phyloP scores from a whole-genome alignment of 2,329 filamentous ascomycete species.

The Dendrostoma leiphaemia region DNA sequence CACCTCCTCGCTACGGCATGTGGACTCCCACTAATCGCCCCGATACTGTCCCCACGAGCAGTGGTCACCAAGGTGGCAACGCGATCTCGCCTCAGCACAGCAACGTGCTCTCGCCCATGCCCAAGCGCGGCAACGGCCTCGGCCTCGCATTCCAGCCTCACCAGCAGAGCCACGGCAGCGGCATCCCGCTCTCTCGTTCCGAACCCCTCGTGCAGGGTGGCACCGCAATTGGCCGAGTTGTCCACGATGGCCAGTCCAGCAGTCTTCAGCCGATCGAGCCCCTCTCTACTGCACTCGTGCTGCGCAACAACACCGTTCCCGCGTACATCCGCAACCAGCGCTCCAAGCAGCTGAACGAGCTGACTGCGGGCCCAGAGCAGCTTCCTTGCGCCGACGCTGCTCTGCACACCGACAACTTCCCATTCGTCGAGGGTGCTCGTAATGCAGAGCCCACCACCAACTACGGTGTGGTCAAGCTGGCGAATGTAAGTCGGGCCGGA shows the following conservation, averaged over 20 bases:
- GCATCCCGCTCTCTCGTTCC: not conserved
- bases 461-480: constrained; percentile 47
- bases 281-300: constrained; percentile 1
- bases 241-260: not conserved
- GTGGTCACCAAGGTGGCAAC: not conserved
- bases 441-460: constrained; percentile 27
- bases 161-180: constrained; percentile 2
- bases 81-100: not conserved
- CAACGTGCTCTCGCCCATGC: not conserved
- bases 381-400: constrained; percentile 34
- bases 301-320: constrained; percentile 9
- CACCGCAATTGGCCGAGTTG: not conserved
- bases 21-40: not conserved
- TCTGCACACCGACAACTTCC: constrained; percentile 40
- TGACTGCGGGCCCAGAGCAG: constrained; percentile 33
- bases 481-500: constrained; percentile 49
- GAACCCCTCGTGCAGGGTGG: too few species aligned
- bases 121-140: not conserved
- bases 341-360: constrained; percentile 36
- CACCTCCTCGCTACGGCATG: constrained; percentile 40
- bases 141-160: not conserved
- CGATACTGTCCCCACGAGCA: not conserved
- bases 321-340: constrained; percentile 26
- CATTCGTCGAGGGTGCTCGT: constrained; percentile 42
- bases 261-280: constrained; percentile 14